Conservation (phyloP, 768 basidiomycete species). For the Kwoniella newhampshirensis region DNA sequence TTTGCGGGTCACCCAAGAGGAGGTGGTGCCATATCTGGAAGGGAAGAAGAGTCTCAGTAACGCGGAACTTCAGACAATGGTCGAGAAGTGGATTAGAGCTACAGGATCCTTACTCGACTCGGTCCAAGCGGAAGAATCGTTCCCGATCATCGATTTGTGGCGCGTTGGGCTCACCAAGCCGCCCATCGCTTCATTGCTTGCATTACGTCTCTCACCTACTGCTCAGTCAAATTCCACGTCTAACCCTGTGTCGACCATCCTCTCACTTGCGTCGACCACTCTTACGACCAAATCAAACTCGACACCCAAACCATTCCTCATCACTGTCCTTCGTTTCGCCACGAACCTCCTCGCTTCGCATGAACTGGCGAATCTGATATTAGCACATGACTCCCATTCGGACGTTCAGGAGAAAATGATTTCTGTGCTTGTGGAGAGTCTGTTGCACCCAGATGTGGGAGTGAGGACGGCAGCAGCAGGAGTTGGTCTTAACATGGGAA, state of each 20-base stretch:
- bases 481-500: slow-evolving; percentile 72
- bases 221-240: slow-evolving; percentile 2
- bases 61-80: slow-evolving; percentile 6
- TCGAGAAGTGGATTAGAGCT: slow-evolving; percentile 19
- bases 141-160: slow-evolving; percentile 45
- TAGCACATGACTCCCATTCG: slow-evolving; percentile 13
- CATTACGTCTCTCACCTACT: slow-evolving; percentile 18
- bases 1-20: slow-evolving; percentile 12
- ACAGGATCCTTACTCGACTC: slow-evolving; percentile 16
- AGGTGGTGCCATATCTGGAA: slow-evolving; percentile 35
- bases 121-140: slow-evolving; percentile 39
- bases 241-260: slow-evolving; percentile 29
- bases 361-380: slow-evolving; percentile 32
- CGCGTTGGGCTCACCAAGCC: slow-evolving; percentile 35
- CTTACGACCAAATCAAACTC: slow-evolving; percentile 3
- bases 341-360: slow-evolving; percentile 49
- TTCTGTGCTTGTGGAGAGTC: slow-evolving; percentile 63
- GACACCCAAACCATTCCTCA: slow-evolving; percentile 48
- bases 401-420: slow-evolving; percentile 55
- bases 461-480: slow-evolving; percentile 80
- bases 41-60: slow-evolving; percentile 18
- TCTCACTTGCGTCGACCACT: slow-evolving; percentile 24
- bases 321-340: slow-evolving; percentile 50
- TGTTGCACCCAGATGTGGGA: slow-evolving; percentile 66
- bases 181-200: slow-evolving; percentile 18